Base-by-base conservation (phyloP, 108 stramenopile species). In the Pelagomonas calceolata region DNA sequence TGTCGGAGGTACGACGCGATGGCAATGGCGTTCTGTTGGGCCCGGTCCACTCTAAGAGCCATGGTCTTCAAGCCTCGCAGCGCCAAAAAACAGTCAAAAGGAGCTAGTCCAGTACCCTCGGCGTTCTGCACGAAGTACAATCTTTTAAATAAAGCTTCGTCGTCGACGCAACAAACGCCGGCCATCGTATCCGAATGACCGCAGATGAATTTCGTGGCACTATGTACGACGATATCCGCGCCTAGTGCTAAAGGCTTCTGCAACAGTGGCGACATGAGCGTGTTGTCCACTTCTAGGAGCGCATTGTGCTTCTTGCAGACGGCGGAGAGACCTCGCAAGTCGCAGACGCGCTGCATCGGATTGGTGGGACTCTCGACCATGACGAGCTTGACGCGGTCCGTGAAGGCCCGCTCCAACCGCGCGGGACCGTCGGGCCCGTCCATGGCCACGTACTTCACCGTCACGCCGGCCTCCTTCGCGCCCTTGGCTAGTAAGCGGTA, bases 171-270 rank as follows among this genome's bases (percentile, higher is more conserved):
- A 16, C 65, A 34, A n/a, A 72, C 36, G 39, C 71, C 78, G 17
- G 74, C 78, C 66, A 78, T 74, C 30, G 68, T 68, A 33, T 78
- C 78, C 14, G 73, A 74, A 69, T 78, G 78, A 26, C 78, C 78
- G 39, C 16, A 17, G 31, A 78, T 35, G 64, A 68, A 78, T 64
- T 78, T 78, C 31, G 78, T 78, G 18, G 68, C 67, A 4, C 39
- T 46, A 64, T 78, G 78, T 35, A 78, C 65, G 26, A 78, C 78
- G 34, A 78, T 75, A 36, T 78, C 73, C 30, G 78, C 78, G 36
- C 78, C 78, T 5, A 78, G 67, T 14, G 36, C 32, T 4, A 78
- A 68, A 16, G 78, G 78, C 36, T 68, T 46, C 69, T 63, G 51
- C 31, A 78, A 66, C 18, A 69, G 32, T 4, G 78, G 78, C 21